These are phyloP conservation scores for Sporothrix curviconia DNA, from an alignment of 2,329 filamentous ascomycete species.

Conservation along the genomic window DNA sequence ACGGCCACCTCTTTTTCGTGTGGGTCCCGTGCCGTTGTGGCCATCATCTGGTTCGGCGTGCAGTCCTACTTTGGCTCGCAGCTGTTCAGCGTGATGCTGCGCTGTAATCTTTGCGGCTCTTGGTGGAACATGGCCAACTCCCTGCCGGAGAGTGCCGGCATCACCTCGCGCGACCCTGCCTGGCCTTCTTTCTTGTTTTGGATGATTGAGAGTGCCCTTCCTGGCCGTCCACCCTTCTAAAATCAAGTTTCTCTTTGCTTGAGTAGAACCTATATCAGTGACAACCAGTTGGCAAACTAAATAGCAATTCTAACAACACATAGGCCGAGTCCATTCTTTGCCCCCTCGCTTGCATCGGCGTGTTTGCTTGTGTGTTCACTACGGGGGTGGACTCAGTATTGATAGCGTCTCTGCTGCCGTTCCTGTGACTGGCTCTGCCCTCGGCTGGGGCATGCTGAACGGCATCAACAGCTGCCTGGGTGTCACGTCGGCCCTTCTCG, in stretches of 20 bases:
- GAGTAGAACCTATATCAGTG: background rate
- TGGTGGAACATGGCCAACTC: conserved; percentile 29
- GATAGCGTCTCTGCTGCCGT: conserved; percentile 23
- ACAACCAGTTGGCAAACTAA: too few relatives aligned
- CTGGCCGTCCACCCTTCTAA: conserved; percentile 37
- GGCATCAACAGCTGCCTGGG: conserved; percentile 35
- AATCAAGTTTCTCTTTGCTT: conserved; percentile 27
- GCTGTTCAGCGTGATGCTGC: conserved; percentile 20
- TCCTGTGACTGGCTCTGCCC: conserved; percentile 22
- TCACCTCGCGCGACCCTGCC: conserved; percentile 30
- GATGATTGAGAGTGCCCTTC: conserved; percentile 33
- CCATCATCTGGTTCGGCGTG: conserved; percentile 16
- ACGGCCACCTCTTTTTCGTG: conserved; percentile 11
- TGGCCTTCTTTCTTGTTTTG: conserved; percentile 31
- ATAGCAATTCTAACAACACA: background rate
- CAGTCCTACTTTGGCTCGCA: conserved; percentile 17
- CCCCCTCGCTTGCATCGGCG: conserved; percentile 24
- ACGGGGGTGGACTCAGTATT: conserved; percentile 18
- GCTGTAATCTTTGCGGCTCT: conserved; percentile 28
- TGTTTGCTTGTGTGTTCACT: conserved; percentile 13
- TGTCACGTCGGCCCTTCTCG: conserved; percentile 29
- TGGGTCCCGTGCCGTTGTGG: conserved; percentile 12
- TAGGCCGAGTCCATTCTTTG: conserved; percentile 29
- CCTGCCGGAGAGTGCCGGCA: conserved; percentile 30
- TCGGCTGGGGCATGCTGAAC: conserved; percentile 33